phyloP scores from a whole-genome alignment of 768 basidiomycete genomes.

The Agrocybe pediades region DNA sequence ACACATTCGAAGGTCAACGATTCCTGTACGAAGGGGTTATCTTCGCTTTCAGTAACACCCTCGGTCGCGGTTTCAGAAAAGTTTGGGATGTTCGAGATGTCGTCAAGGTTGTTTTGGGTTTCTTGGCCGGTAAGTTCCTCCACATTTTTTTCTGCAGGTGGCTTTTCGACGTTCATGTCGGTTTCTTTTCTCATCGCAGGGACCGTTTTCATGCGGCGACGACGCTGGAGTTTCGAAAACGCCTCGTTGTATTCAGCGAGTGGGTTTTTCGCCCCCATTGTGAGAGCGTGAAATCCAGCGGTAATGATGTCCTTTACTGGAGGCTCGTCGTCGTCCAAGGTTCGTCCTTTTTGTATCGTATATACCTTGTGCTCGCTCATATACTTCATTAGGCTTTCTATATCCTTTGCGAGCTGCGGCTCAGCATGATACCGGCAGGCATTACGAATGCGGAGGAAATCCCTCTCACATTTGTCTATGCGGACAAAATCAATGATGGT shows the following conservation, averaged over 20 bases:
- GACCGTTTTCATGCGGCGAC: not conserved
- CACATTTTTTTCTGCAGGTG: not conserved
- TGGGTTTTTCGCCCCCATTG: not conserved
- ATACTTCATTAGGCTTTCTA: not conserved
- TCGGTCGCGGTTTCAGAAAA: too few relatives aligned
- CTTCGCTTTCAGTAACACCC: not conserved
- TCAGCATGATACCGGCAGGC: not conserved
- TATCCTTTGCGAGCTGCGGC: not conserved
- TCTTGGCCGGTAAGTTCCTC: not conserved
- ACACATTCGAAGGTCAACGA: not conserved
- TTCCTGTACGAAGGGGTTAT: not conserved
- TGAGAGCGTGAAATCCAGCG: not conserved
- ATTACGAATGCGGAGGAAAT: conserved; percentile 16
- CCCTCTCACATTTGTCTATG: conserved; percentile 29
- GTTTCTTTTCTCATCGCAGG: not conserved
- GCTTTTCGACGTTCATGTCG: not conserved
- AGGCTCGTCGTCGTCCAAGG: not conserved
- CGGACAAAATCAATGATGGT: conserved; percentile 27
- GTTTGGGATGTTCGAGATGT: too few relatives aligned
- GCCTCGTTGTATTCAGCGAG: not conserved
- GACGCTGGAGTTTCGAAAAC: not conserved
- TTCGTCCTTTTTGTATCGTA: not conserved
- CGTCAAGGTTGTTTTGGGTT: not conserved
- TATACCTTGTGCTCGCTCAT: not conserved
- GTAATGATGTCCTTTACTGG: not conserved